Evolutionary conservation across 257 asterid genomes (phyloP).

Genomic region (Salvia hispanica): DNA sequence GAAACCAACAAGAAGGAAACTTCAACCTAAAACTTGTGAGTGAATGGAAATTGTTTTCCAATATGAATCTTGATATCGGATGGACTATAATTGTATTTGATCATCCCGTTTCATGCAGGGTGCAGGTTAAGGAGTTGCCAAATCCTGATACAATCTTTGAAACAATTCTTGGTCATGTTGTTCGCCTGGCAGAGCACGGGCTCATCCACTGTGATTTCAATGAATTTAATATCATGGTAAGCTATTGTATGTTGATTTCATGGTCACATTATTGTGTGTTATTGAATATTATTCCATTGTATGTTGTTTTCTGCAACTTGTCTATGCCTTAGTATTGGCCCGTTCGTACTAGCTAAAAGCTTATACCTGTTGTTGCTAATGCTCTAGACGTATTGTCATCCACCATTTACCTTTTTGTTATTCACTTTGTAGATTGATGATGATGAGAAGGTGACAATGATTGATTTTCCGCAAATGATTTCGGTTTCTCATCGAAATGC

Average conservation of each 20-base stretch:
- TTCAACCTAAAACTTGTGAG: too few relatives aligned
- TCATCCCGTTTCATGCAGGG: conserved; percentile 48
- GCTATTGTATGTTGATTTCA: conserved; percentile 27
- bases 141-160: conserved; percentile 81
- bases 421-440: conserved; percentile 72
- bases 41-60: neutral
- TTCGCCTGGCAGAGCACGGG: conserved; percentile 95
- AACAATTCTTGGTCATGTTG: conserved; percentile 70
- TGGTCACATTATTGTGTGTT: conserved; percentile 19
- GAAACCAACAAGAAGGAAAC: neutral
- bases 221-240: conserved; percentile 92
- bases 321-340: conserved; percentile 11
- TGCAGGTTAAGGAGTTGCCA: conserved; percentile 85
- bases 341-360: conserved; percentile 11
- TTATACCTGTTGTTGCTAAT: neutral
- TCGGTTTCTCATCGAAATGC: conserved; percentile 93
- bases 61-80: conserved; percentile 12
- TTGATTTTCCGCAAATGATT: conserved; percentile 98
- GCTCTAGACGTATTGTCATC: conserved; percentile 14
- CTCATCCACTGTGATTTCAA: conserved; percentile 97
- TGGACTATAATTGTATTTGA: conserved; percentile 25
- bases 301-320: conserved; percentile 14
- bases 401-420: neutral
- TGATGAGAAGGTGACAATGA: conserved; percentile 86
- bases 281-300: neutral